Evolutionary conservation across 768 basidiomycete genomes (phyloP).

Genomic region (Pleurotus cornucopiae): DNA sequence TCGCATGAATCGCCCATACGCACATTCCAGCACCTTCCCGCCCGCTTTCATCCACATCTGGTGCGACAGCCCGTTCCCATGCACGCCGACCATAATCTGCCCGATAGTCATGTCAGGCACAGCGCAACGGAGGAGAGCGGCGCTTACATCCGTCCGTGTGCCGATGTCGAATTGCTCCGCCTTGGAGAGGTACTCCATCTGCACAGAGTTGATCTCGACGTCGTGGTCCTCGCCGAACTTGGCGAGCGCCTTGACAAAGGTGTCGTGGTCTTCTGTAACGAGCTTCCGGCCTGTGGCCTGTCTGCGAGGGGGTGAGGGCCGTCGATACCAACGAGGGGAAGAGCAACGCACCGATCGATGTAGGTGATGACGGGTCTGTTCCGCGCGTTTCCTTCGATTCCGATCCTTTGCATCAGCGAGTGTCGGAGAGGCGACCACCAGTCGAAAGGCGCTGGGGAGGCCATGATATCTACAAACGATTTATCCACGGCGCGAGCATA

Average conservation of each 20-base stretch:
- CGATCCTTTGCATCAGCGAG: slow-evolving; percentile 2
- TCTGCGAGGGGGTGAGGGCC: neutral
- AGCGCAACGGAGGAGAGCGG: neutral
- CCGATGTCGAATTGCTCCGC: slow-evolving; percentile 5
- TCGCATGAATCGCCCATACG: neutral
- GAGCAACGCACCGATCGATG: slow-evolving; percentile 6
- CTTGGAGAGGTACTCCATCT: slow-evolving; percentile 5
- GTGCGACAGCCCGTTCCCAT: slow-evolving; percentile 6
- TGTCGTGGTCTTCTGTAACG: neutral
- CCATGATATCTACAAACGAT: neutral
- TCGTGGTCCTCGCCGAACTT: neutral
- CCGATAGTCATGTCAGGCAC: neutral
- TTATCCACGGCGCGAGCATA: neutral
- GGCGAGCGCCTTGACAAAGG: neutral
- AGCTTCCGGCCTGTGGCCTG: slow-evolving; percentile 2
- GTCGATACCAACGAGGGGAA: neutral
- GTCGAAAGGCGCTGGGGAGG: neutral
- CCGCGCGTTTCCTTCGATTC: neutral
- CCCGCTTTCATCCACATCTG: slow-evolving; percentile 9
- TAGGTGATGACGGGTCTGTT: slow-evolving; percentile 1
- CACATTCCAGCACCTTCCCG: neutral
- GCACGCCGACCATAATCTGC: slow-evolving; percentile 8
- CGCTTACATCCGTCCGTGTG: slow-evolving; percentile 3
- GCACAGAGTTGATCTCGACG: neutral
- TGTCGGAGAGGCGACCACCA: slow-evolving; percentile 3